Percentiles rank a stretch among this genome's conserved stretches.
Evolutionary conservation across 371 early-diverging fungal genomes (phyloP).

Genomic region (Zopfochytrium polystomum): DNA sequence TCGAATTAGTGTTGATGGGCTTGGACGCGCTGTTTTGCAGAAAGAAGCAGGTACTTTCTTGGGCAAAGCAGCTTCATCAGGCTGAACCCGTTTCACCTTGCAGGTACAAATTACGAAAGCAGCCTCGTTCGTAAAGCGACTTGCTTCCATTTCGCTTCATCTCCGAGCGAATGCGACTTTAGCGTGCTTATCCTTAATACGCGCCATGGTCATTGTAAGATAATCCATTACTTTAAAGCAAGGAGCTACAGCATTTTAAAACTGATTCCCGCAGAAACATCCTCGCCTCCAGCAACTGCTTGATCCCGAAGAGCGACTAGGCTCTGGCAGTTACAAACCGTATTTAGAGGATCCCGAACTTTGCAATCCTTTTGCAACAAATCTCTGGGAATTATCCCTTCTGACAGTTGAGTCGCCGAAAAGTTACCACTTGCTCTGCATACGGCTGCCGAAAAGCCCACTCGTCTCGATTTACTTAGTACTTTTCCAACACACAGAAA

Average conservation of each 20-base stretch:
- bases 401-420: too few relatives aligned
- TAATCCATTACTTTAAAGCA: too few relatives aligned
- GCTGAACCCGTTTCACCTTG: background rate
- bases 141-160: constrained; percentile 53
- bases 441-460: too few relatives aligned
- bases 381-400: constrained; percentile 76
- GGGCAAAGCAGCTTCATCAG: background rate
- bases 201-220: constrained; percentile 41
- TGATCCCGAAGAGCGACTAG: constrained; percentile 72
- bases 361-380: constrained; percentile 89
- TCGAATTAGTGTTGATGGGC: constrained; percentile 72
- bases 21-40: constrained; percentile 79
- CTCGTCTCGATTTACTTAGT: too few relatives aligned
- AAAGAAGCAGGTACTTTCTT: constrained; percentile 59
- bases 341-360: constrained; percentile 87
- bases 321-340: constrained; percentile 72
- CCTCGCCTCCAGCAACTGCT: constrained; percentile 76
- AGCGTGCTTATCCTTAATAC: constrained; percentile 52
- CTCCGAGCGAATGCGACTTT: constrained; percentile 63
- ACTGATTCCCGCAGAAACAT: too few relatives aligned
- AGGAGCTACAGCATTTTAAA: too few relatives aligned
- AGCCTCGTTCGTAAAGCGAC: constrained; percentile 64
- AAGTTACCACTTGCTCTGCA: too few relatives aligned
- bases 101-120: constrained; percentile 67
- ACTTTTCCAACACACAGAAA: constrained; percentile 41